Conservation (phyloP, 331 rosid genomes). For the Spiraea crenata region DNA sequence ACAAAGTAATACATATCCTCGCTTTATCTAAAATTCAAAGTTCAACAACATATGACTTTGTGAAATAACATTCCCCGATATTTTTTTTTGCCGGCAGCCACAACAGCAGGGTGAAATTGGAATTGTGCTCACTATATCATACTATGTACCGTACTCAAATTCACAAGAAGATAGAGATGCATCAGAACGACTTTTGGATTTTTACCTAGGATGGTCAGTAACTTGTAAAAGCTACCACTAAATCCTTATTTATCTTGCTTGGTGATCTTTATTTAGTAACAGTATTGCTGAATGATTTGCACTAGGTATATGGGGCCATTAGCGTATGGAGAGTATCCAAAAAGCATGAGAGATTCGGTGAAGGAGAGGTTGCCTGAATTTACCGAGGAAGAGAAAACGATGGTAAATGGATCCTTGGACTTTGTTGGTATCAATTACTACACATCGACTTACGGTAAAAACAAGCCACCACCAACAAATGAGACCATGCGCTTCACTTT, state of each 20-base stretch:
- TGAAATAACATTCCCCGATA: no score
- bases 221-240: neutral
- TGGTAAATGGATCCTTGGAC: conserved; percentile 23
- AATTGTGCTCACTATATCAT: conserved; percentile 14
- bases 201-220: conserved; percentile 31
- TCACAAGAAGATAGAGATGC: conserved; percentile 31
- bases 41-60: no score
- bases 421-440: conserved; percentile 36
- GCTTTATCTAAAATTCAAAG: neutral
- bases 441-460: conserved; percentile 13
- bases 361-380: conserved; percentile 30
- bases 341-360: neutral
- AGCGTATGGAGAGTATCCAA: conserved; percentile 20
- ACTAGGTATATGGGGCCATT: conserved; percentile 32
- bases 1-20: neutral
- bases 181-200: conserved; percentile 23
- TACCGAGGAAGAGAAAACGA: conserved; percentile 12
- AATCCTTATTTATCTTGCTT: neutral
- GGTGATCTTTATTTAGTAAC: neutral
- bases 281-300: neutral
- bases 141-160: conserved; percentile 23
- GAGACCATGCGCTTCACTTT: neutral
- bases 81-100: neutral
- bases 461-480: neutral
- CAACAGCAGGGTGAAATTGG: conserved; percentile 29